Percentiles rank a stretch among this genome's conserved stretches.
These are phyloP conservation scores for Amborella trichopoda DNA, from an alignment of 164 flowering plant genomes.

Conservation along the genomic window DNA sequence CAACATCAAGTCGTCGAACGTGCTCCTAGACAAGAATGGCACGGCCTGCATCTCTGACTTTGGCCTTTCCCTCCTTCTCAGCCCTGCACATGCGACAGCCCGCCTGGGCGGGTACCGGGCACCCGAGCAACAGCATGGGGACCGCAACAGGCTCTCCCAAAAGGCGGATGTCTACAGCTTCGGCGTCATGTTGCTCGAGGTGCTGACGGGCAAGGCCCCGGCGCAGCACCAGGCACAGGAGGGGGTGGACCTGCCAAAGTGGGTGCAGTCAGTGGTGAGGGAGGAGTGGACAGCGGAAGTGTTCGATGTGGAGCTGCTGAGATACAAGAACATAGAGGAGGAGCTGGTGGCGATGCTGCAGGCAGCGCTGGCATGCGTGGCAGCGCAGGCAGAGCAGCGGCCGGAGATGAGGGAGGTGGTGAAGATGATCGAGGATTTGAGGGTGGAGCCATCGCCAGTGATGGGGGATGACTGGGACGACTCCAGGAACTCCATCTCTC, in stretches of 20 bases:
- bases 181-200: conserved; percentile 74
- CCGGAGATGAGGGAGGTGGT: conserved; percentile 74
- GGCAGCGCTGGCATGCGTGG: conserved; percentile 74
- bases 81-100: conserved; percentile 68
- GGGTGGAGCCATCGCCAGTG: conserved; percentile 93
- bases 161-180: conserved; percentile 83
- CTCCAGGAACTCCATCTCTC: conserved; percentile 66
- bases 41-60: conserved; percentile 86
- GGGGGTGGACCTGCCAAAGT: conserved; percentile 56
- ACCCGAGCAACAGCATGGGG: conserved; percentile 72
- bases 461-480: conserved; percentile 83
- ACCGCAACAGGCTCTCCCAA: conserved; percentile 57
- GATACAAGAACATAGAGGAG: conserved; percentile 93
- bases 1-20: conserved; percentile 78
- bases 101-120: conserved; percentile 86
- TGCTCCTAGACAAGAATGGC: conserved; percentile 80
- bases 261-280: conserved; percentile 88
- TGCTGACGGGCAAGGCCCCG: conserved; percentile 80
- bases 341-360: conserved; percentile 87
- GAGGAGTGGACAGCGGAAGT: conserved; percentile 98
- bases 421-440: conserved; percentile 80
- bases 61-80: conserved; percentile 67
- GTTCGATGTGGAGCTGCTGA: conserved; percentile 76
- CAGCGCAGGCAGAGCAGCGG: conserved; percentile 66
- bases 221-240: conserved; percentile 35